A percentile compares a stretch with the other conserved stretches of the same genome.
Evolutionary conservation across 495 filamentous ascomycete genomes (phyloP).

Genomic region (Amorphotheca resinae): DNA sequence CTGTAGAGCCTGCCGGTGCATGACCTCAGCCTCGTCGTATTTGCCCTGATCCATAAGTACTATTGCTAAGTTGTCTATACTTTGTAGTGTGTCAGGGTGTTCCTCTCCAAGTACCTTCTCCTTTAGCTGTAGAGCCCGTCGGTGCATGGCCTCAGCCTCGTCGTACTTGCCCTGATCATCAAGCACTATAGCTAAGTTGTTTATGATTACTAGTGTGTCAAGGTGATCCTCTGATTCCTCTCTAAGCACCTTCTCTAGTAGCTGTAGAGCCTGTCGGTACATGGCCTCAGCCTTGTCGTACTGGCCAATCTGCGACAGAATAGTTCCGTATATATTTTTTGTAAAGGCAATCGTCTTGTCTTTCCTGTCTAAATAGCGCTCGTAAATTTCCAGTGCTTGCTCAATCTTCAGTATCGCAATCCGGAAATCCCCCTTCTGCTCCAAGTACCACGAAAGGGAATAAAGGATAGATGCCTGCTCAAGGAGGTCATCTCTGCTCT

Average conservation of each 20-base stretch:
- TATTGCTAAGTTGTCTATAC: conserved; percentile 1
- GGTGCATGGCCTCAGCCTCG: neutral
- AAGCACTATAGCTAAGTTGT: neutral
- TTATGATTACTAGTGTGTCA: conserved; percentile 11
- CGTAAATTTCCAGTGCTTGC: neutral
- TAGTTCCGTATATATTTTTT: neutral
- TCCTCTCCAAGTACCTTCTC: neutral
- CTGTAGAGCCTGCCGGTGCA: conserved; percentile 1
- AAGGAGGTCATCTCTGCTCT: neutral
- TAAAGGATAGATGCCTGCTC: neutral
- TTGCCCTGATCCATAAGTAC: conserved; percentile 17
- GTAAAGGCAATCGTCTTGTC: neutral
- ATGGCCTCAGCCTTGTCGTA: conserved; percentile 2
- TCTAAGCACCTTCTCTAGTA: neutral
- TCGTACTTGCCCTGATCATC: neutral
- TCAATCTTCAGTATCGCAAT: neutral
- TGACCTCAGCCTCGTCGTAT: conserved; percentile 16
- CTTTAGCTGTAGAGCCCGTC: neutral
- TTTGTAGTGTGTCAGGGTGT: neutral
- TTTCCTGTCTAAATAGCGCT: neutral
- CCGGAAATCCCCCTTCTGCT: neutral
- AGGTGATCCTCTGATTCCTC: conserved; percentile 3
- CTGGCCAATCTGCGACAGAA: neutral
- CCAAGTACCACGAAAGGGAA: neutral
- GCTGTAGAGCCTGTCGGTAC: neutral